These are phyloP conservation scores for Sarocladiaceae sp. DNA, from an alignment of 2,329 filamentous ascomycete species.

Conservation along the genomic window DNA sequence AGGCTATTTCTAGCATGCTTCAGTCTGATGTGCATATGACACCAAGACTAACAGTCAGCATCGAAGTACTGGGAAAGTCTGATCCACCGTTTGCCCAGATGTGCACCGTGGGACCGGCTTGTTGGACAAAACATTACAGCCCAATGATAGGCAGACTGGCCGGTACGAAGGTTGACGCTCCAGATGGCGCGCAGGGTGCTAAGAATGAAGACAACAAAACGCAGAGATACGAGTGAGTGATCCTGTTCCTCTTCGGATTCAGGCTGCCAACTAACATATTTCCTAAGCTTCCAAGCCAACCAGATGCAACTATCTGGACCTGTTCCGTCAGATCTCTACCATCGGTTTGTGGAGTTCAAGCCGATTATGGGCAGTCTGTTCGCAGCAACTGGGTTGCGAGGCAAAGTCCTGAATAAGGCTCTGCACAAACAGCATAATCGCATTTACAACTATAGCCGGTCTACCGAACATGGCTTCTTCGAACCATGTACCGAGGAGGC, in stretches of 20 bases:
- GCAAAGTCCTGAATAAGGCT: slow-evolving; percentile 73
- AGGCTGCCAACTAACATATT: not conserved
- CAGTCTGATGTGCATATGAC: slow-evolving; percentile 58
- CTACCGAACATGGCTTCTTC: slow-evolving; percentile 67
- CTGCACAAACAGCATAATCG: slow-evolving; percentile 85
- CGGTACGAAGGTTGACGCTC: slow-evolving; percentile 61
- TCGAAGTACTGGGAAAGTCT: slow-evolving; percentile 71
- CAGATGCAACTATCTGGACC: slow-evolving; percentile 84
- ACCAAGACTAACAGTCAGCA: slow-evolving; percentile 64
- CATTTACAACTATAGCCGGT: slow-evolving; percentile 80
- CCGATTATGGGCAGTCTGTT: slow-evolving; percentile 90
- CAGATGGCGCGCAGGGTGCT: slow-evolving; percentile 35
- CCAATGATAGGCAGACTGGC: slow-evolving; percentile 80
- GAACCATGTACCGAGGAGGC: slow-evolving; percentile 62
- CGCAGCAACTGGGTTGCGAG: slow-evolving; percentile 67
- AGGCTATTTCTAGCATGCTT: slow-evolving; percentile 60
- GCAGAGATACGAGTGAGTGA: slow-evolving; percentile 68
- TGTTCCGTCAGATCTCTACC: slow-evolving; percentile 73
- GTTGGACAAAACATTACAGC: slow-evolving; percentile 79
- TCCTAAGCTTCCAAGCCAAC: slow-evolving; percentile 76
- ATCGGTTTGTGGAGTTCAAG: slow-evolving; percentile 88
- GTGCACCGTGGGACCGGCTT: slow-evolving; percentile 72
- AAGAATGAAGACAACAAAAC: slow-evolving; percentile 40
- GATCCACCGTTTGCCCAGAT: slow-evolving; percentile 60
- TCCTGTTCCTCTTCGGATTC: not conserved